Conservation (phyloP, 2,329 filamentous ascomycete genomes). For the Phialophora macrospora region DNA sequence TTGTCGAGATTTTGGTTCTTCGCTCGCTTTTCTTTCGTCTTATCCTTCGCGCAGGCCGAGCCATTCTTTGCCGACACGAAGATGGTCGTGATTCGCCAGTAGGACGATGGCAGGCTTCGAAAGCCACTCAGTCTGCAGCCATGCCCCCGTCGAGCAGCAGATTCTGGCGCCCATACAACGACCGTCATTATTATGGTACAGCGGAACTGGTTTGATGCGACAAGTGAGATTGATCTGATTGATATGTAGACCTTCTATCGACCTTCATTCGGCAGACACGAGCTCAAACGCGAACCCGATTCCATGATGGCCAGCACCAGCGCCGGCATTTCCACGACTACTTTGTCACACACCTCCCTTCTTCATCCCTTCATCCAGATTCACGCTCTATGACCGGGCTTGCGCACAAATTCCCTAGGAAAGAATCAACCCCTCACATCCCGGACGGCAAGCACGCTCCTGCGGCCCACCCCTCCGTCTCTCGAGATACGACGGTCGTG, state of each 20-base stretch:
- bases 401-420: constrained; percentile 84
- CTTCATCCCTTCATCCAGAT: constrained; percentile 89
- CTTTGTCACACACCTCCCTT: constrained; percentile 94
- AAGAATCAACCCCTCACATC: constrained; percentile 79
- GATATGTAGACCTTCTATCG: constrained; percentile 45
- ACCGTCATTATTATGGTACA: constrained; percentile 33
- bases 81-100: constrained; percentile 19
- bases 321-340: constrained; percentile 83
- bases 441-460: constrained; percentile 59
- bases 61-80: constrained; percentile 1
- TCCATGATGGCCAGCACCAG: constrained; percentile 30
- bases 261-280: constrained; percentile 41
- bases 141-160: constrained; percentile 35
- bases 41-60: not conserved
- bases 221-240: constrained; percentile 15
- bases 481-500: constrained; percentile 85
- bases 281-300: constrained; percentile 23
- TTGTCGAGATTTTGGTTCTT: not conserved
- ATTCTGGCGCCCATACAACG: constrained; percentile 28
- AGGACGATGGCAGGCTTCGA: constrained; percentile 35
- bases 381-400: constrained; percentile 66
- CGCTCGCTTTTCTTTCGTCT: not conserved
- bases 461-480: constrained; percentile 62
- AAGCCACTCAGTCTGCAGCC: constrained; percentile 22
- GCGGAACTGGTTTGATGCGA: constrained; percentile 26